Evolutionary conservation across 768 basidiomycete species (phyloP).

Genomic region (Punctularia strigosozonata): DNA sequence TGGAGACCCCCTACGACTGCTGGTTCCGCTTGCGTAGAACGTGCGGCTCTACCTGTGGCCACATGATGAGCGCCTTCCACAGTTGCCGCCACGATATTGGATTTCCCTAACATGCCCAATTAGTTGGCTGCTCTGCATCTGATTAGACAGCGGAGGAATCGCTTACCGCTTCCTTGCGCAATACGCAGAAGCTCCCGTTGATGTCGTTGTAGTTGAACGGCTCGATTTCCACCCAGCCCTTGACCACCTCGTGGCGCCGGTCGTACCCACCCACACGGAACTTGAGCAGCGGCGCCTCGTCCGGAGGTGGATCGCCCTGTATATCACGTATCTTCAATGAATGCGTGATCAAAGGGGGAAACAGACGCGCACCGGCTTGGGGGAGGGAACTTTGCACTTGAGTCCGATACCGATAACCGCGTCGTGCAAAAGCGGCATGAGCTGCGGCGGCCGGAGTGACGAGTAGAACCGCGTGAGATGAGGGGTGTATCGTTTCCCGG

Average conservation of each 20-base stretch:
- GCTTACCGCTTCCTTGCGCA: slow-evolving; percentile 58
- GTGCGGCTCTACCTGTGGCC: slow-evolving; percentile 41
- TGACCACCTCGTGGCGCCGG: slow-evolving; percentile 47
- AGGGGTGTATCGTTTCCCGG: slow-evolving; percentile 59
- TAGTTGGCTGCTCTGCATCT: not conserved
- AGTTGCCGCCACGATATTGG: slow-evolving; percentile 70
- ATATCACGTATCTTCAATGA: no score
- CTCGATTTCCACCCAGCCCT: slow-evolving; percentile 70
- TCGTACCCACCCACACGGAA: slow-evolving; percentile 65
- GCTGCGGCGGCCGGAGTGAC: slow-evolving; percentile 35
- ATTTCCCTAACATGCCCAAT: slow-evolving; percentile 38
- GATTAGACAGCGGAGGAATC: not conserved
- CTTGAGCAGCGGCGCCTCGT: slow-evolving; percentile 14
- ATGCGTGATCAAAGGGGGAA: no score
- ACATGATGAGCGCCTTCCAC: slow-evolving; percentile 53
- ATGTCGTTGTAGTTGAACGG: slow-evolving; percentile 34
- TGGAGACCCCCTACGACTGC: no score
- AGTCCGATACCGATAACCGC: slow-evolving; percentile 36
- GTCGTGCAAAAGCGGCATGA: slow-evolving; percentile 43
- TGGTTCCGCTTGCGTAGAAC: slow-evolving; percentile 30
- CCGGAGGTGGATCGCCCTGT: not conserved
- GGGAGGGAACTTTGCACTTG: slow-evolving; percentile 34
- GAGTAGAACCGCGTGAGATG: slow-evolving; percentile 79
- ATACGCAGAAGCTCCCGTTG: slow-evolving; percentile 54
- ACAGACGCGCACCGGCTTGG: no score